Evolutionary conservation across 257 asterid species (phyloP).

Genomic region (Echites panduratus): DNA sequence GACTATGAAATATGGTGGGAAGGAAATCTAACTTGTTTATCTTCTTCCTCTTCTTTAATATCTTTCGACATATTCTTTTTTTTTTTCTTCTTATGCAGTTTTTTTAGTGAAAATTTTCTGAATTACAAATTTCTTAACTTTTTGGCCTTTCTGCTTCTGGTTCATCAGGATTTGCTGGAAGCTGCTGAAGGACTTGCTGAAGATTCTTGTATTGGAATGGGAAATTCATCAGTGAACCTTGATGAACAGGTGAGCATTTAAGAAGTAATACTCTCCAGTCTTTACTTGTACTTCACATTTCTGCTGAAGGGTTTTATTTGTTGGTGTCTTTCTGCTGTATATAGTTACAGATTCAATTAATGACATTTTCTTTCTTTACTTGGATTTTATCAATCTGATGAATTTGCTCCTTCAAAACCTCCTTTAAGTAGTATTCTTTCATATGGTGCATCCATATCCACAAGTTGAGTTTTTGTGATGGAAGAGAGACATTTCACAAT

Average conservation of each 20-base stretch:
- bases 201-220: constrained; percentile 22
- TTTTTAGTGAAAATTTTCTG: too few relatives aligned
- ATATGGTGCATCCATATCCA: neutral
- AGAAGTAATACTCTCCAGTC: constrained; percentile 17
- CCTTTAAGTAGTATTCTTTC: neutral
- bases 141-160: neutral
- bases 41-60: neutral
- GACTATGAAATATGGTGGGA: neutral
- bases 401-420: neutral
- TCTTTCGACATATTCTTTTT: too few relatives aligned
- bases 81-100: neutral
- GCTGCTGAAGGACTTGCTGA: constrained; percentile 27
- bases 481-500: neutral
- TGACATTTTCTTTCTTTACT: neutral
- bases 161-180: constrained; percentile 20
- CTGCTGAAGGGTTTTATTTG: neutral
- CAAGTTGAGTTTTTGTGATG: neutral
- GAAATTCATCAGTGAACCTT: constrained; percentile 18
- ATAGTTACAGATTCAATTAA: neutral
- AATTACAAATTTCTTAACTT: neutral
- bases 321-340: neutral
- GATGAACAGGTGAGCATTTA: constrained; percentile 28
- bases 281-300: neutral
- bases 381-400: neutral
- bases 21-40: neutral